A percentile compares a stretch with the other conserved stretches of the same genome.
Conservation (phyloP, 176 grass and related monocot genomes). For the Zea luxurians region DNA sequence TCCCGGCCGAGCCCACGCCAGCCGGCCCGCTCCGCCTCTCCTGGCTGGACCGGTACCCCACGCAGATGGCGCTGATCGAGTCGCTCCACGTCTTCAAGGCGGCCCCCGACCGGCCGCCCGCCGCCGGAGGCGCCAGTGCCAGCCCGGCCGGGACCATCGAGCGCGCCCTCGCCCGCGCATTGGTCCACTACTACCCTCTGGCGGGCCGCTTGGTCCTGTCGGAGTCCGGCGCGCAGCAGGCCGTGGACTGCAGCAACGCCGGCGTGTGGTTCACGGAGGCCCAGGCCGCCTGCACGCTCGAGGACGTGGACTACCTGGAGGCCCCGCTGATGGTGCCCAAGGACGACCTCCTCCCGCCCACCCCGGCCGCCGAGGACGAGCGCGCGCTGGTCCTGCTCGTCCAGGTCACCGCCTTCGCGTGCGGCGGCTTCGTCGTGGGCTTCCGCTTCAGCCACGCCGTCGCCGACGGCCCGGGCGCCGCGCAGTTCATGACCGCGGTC, state of each 20-base stretch:
- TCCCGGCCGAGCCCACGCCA: conserved; percentile 47
- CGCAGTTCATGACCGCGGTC: not conserved
- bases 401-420: conserved; percentile 76
- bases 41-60: conserved; percentile 89
- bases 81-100: conserved; percentile 79
- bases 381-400: conserved; percentile 61
- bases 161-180: conserved; percentile 42
- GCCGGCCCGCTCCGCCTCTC: conserved; percentile 51
- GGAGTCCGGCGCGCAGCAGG: conserved; percentile 51
- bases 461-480: too few relatives aligned
- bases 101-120: not conserved
- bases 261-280: conserved; percentile 86
- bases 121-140: not conserved
- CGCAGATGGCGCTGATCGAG: conserved; percentile 85
- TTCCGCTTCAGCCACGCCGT: too few relatives aligned
- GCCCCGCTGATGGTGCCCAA: conserved; percentile 77
- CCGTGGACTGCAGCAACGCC: conserved; percentile 51
- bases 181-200: conserved; percentile 73
- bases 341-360: conserved; percentile 74
- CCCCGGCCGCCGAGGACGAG: conserved; percentile 39
- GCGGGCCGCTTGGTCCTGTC: conserved; percentile 56
- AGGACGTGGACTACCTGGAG: conserved; percentile 88
- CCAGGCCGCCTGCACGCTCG: conserved; percentile 20
- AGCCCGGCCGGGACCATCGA: conserved; percentile 53
- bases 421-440: conserved; percentile 61